Evolutionary conservation across 768 basidiomycete species (phyloP), one percentile per base, ranked within the genome.

Genomic region (Pisolithus microcarpus): DNA sequence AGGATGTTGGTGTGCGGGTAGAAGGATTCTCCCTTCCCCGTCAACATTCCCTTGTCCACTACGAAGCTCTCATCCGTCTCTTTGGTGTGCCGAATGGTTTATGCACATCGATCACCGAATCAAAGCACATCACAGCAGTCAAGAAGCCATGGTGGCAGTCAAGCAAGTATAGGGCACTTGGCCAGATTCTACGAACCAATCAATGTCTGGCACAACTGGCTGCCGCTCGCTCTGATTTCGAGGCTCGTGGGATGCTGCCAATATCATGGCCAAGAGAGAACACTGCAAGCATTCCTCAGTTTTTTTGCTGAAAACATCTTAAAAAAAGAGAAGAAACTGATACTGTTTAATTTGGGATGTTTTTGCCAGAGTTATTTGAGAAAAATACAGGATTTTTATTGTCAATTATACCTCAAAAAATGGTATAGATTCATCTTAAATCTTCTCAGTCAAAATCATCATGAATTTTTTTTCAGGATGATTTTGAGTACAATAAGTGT

Each of bases 201-300:
- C 40, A 42, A 11, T 10, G 23, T 15, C 10, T 21, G 15, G 21
- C 16, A 24, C 46, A 66, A 69, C 8, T 63, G 1, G 58, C 56
- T 1, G 62, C 58, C 5, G 44, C 56, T 2, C 55, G 54, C 1
- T 48, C 53, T 3, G 46, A 64, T 40, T 62, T 69, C 26, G 31
- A 46, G 15, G 19, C 43, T 1, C 40, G 39, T 7, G 57, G 61
- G 5, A 62, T 69, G 58, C 56, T 69, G 10, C 30, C 30, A 30
- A 2, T 30, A 9, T 30, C 8, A 9, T 3, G 8, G 6, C 30
- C 30, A 30, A 30, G 30, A 30, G 7, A 30, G 30, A 30, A 5
- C n/a, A n/a, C n/a, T n/a, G n/a, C n/a, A n/a, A n/a, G n/a, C n/a
- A n/a, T n/a, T n/a, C n/a, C n/a, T n/a, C n/a, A n/a, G n/a, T n/a